Evolutionary conservation across 345 rosid species (phyloP).

Genomic region (Salix suchowensis): DNA sequence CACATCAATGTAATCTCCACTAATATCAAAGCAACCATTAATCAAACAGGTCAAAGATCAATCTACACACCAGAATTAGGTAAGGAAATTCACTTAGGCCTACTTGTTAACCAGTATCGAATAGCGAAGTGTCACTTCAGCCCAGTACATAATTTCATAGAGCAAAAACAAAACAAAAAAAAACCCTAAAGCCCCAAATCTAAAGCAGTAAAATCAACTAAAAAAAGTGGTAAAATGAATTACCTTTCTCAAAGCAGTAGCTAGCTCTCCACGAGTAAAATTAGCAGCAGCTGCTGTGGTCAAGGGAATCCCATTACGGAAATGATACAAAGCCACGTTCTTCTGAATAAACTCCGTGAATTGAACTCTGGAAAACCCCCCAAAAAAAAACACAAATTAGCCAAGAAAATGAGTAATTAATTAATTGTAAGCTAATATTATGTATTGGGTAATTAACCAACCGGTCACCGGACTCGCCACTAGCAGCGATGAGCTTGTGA

Average conservation of each 20-base stretch:
- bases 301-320: constrained; percentile 85
- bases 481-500: constrained; percentile 91
- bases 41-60: neutral
- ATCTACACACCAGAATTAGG: neutral
- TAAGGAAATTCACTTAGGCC: neutral
- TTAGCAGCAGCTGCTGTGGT: constrained; percentile 88
- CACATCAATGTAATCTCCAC: neutral
- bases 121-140: neutral
- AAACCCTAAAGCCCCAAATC: neutral
- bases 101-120: neutral
- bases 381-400: neutral
- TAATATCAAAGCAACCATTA: neutral
- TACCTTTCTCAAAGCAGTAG: constrained; percentile 95
- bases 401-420: no score
- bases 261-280: constrained; percentile 91
- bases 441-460: neutral
- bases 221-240: constrained; percentile 2
- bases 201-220: neutral
- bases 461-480: constrained; percentile 98
- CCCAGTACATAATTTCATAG: neutral
- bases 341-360: constrained; percentile 96
- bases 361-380: constrained; percentile 54
- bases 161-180: no score
- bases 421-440: neutral
- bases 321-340: constrained; percentile 90